Conservation (phyloP, 345 rosid species). For the Aethionema arabicum region DNA sequence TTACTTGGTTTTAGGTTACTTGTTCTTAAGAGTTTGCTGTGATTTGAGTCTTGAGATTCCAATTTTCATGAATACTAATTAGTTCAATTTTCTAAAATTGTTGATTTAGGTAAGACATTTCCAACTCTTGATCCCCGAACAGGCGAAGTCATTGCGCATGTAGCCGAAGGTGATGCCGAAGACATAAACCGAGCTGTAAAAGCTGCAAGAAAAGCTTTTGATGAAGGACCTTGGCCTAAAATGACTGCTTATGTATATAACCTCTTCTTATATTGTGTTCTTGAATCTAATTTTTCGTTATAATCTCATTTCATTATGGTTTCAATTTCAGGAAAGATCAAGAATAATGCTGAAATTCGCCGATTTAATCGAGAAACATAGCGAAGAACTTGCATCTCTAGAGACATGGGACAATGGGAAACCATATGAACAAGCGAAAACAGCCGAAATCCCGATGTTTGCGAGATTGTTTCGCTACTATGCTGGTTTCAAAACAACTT, state of each 20-base stretch:
- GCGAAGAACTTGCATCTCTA: conserved; percentile 75
- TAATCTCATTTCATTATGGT: conserved; percentile 9
- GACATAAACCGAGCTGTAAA: conserved; percentile 79
- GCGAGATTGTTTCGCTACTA: conserved; percentile 79
- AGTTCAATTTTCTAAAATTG: not conserved
- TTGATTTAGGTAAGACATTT: conserved; percentile 61
- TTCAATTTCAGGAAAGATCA: conserved; percentile 69
- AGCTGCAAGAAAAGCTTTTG: conserved; percentile 97
- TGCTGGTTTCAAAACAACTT: conserved; percentile 50
- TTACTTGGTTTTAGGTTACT: not conserved
- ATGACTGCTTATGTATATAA: conserved; percentile 77
- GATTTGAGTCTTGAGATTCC: not conserved
- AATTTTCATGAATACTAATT: too few relatives aligned
- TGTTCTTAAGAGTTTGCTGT: not conserved
- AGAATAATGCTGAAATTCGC: conserved; percentile 66
- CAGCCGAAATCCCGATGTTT: conserved; percentile 63
- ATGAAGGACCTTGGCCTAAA: conserved; percentile 96
- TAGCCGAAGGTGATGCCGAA: conserved; percentile 96
- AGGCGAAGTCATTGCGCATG: conserved; percentile 79
- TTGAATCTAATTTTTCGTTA: conserved; percentile 2
- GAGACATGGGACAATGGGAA: conserved; percentile 98
- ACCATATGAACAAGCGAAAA: conserved; percentile 66
- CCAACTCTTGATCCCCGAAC: conserved; percentile 89
- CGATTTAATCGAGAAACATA: conserved; percentile 86
- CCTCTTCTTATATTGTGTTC: not conserved